Base-by-base conservation (phyloP, 2,329 filamentous ascomycete species). In the Plectosphaerella plurivora region DNA sequence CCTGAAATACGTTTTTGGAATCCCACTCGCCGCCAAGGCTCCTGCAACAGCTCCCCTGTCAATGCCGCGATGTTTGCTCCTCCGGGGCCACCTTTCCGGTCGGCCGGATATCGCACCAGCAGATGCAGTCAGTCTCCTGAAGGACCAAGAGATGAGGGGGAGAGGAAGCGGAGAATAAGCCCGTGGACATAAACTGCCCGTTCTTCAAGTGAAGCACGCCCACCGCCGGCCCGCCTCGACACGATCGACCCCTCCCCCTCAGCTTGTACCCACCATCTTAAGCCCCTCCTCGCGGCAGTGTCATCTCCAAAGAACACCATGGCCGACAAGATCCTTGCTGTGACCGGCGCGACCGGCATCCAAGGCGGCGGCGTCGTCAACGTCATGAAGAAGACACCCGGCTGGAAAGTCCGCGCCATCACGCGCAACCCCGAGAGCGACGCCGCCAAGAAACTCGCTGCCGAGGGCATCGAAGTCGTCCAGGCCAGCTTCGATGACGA, bases 401-500 rank as follows among this genome's bases (percentile, higher is more conserved):
- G 49, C 16, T 68, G 66, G 53, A 55, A 55, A 12, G 47, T 69
- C 8, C 58, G 66, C 3, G 66, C 57, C 4, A 61, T 66, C 25
- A 66, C 66, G n/a, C 60, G 66, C 1, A 62, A 62, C 44, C 55
- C 62, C 14, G 55, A 55, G 1, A 64, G 62, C 14, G 59, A 59
- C 5, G 63, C 64, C 35, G 61, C 64, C 50, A 65, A 65, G 47
- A 53, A 52, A 1, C 57, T 69, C 18, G 45, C 55, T 1, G 50
- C 52, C 3, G 54, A 60, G 3, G 65, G 62, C 3, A 63, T 65
- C 11, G 61, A 69, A 18, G 58, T 69, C 4, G 57, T 67, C 20
- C 59, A 63, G 52, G 65, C 65, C 3, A 68, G 80, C 35, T 61
- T 77, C 36, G 67, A 73, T 53, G 70, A 77, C 47, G 60, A 65